phyloP scores from a whole-genome alignment of 2,329 filamentous ascomycete species.

The Colletotrichum gloeosporioides region DNA sequence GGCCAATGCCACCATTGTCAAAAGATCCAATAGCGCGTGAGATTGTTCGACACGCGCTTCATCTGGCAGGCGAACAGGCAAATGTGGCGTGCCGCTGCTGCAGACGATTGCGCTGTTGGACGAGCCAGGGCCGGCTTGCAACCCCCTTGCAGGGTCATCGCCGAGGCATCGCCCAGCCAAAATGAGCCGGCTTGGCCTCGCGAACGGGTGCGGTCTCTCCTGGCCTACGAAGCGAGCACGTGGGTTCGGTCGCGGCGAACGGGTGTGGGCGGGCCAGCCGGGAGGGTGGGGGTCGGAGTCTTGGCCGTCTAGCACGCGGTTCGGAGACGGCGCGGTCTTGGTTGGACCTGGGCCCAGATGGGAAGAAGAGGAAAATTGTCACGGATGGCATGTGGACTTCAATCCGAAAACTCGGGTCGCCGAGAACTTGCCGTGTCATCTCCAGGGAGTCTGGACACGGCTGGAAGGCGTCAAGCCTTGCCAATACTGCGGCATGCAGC shows the following conservation, averaged over 20 bases:
- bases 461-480: not conserved
- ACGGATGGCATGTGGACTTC: not conserved
- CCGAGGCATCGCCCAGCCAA: not conserved
- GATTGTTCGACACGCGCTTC: not conserved
- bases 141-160: not conserved
- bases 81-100: not conserved
- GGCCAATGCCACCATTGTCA: not conserved
- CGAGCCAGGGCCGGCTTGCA: not conserved
- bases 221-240: conserved; percentile 18
- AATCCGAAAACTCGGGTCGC: not conserved
- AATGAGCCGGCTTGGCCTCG: not conserved
- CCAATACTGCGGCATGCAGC: conserved; percentile 2
- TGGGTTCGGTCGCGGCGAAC: conserved; percentile 3
- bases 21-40: not conserved
- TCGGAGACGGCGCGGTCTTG: not conserved
- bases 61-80: not conserved
- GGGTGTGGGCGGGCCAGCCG: not conserved
- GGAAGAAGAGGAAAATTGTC: not conserved
- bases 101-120: not conserved
- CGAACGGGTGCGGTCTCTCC: not conserved
- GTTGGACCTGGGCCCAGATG: not conserved
- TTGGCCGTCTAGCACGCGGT: not conserved
- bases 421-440: not conserved
- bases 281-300: not conserved
- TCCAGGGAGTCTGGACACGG: not conserved